Conservation (phyloP, 2,329 filamentous ascomycete species). For the Phoma sp. region DNA sequence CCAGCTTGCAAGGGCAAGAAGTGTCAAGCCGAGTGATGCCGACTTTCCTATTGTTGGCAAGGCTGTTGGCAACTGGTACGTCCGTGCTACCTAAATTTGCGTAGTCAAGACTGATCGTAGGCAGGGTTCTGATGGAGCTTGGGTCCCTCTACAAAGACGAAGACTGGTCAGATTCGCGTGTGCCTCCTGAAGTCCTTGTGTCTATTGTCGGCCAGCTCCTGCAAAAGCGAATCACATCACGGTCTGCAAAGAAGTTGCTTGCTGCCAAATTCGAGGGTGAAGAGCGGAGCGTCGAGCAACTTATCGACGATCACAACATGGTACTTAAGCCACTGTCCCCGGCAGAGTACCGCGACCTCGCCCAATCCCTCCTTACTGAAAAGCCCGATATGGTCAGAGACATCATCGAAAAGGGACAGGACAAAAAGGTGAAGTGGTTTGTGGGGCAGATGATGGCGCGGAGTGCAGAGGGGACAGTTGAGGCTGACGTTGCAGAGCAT, state of each 20-base stretch:
- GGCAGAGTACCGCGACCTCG: conserved; percentile 62
- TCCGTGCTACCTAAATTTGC: background rate
- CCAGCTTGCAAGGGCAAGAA: conserved; percentile 16
- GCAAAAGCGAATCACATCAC: conserved; percentile 55
- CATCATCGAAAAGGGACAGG: conserved; percentile 64
- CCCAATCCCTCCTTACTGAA: conserved; percentile 58
- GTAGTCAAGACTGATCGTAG: conserved; percentile 3
- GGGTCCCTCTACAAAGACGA: conserved; percentile 54
- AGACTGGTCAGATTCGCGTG: conserved; percentile 50
- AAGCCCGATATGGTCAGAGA: conserved; percentile 65
- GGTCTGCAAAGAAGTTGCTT: conserved; percentile 66
- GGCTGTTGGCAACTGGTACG: conserved; percentile 63
- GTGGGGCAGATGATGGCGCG: conserved; percentile 71
- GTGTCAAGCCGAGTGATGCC: conserved; percentile 34
- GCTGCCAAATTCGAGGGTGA: conserved; percentile 61
- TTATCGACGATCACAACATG: conserved; percentile 64
- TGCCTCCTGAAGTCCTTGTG: conserved; percentile 51
- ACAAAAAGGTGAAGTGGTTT: conserved; percentile 71
- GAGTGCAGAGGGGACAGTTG: conserved; percentile 66
- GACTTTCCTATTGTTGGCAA: conserved; percentile 46
- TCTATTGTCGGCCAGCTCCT: conserved; percentile 52
- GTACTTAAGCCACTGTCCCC: conserved; percentile 61
- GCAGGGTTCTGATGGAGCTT: conserved; percentile 58
- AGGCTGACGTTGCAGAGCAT: conserved; percentile 64
- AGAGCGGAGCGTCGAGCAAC: conserved; percentile 54